Conservation (phyloP, 805 yeast genomes). For the Hagleromyces aurorensis region DNA sequence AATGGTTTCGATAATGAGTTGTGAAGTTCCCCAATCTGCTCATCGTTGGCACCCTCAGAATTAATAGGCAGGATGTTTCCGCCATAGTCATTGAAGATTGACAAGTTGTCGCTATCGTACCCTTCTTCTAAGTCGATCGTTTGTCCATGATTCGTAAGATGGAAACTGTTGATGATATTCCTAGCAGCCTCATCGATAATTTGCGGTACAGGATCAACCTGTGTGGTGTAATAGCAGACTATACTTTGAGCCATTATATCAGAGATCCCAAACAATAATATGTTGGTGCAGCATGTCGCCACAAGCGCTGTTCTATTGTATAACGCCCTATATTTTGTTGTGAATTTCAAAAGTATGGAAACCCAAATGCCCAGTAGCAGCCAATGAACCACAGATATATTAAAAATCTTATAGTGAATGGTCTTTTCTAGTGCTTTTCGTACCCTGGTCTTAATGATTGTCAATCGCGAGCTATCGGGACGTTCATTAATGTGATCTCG, state of each 20-base stretch:
- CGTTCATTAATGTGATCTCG: slow-evolving; percentile 2
- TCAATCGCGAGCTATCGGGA: background rate
- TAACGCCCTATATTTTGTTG: slow-evolving; percentile 49
- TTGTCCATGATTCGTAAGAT: slow-evolving; percentile 3
- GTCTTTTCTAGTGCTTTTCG: slow-evolving; percentile 1
- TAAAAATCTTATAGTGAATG: slow-evolving; percentile 25
- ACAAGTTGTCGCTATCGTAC: slow-evolving; percentile 18
- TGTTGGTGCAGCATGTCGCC: slow-evolving; percentile 76
- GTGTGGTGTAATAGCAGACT: slow-evolving; percentile 28
- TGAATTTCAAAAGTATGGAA: slow-evolving; percentile 41
- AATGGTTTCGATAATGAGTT: background rate
- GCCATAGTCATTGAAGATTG: slow-evolving; percentile 28
- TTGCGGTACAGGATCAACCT: slow-evolving; percentile 19
- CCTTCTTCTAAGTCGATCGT: slow-evolving; percentile 8
- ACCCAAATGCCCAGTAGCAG: slow-evolving; percentile 43
- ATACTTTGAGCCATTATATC: slow-evolving; percentile 84
- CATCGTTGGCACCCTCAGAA: slow-evolving; percentile 4
- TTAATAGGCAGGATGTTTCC: slow-evolving; percentile 6
- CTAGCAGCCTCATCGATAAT: slow-evolving; percentile 11
- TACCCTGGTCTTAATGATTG: background rate
- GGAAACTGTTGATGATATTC: slow-evolving; percentile 7
- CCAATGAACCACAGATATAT: slow-evolving; percentile 52
- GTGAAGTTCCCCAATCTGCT: slow-evolving; percentile 8
- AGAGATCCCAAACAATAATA: slow-evolving; percentile 80
- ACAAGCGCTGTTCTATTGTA: slow-evolving; percentile 59